Base-by-base conservation (phyloP, 1,139 yeast species). In the Sugiyamaella pinicola region DNA sequence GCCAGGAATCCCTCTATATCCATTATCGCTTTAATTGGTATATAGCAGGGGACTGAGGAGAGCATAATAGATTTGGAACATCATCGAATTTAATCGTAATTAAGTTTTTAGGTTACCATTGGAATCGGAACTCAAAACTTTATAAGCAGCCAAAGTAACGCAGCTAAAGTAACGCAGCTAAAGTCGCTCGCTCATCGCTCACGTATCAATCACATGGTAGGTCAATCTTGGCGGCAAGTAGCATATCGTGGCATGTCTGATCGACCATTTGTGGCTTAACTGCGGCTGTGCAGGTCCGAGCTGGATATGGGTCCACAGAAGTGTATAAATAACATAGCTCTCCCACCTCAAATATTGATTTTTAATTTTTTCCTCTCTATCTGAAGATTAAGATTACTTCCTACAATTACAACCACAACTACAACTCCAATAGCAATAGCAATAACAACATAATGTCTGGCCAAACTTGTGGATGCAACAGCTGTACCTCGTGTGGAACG, bases 381-480 rank as follows among this genome's bases (percentile, higher is more conserved):
- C 31, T 24, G 9, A 5, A 24, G 9, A 9, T 24, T 24, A 24
- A 24, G 9, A 26, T n/a, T 26, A 26, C 31, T 9, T 9, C 9
- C 10, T 26, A 26, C 31, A 9, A 26, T 7, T n/a, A 26, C 10
- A 10, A 4, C 31, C 10, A 26, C 31, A 9, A 26, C 35, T 31
- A 31, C 4, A 12, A 31, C 35, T 31, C 28, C 28, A 24, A 24
- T 24, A n/a, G n/a, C 28, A 24, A 24, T 6, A 24, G 8, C 9
- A 6, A 6, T 24, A 24, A 19, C 10, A 24, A 18, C 9, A 38
- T 17, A 28, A 46, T 46, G 49, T 46, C 49, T 46, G 43, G 38
- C 22, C 49, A 44, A 38, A 26, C 52, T 17, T 53, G 55, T 46
- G 55, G 55, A 53, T 53, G 55, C 45, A 39, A 33, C 38, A 40